phyloP scores from a whole-genome alignment of 345 rosid species.

The Toxicodendron radicans region DNA sequence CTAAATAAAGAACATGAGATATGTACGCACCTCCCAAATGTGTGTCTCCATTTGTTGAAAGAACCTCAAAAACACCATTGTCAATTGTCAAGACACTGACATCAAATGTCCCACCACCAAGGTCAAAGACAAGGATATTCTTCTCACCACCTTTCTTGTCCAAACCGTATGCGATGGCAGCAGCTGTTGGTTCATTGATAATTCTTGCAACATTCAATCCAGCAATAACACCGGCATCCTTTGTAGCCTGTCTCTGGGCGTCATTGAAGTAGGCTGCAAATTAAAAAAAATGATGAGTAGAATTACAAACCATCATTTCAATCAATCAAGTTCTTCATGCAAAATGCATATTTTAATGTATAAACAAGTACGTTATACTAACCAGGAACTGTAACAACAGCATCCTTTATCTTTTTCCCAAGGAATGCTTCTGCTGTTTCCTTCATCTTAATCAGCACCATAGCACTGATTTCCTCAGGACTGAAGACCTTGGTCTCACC shows the following conservation, averaged over 20 bases:
- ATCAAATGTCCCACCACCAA: conserved; percentile 99
- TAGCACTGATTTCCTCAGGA: conserved; percentile 96
- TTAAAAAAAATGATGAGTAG: conserved; percentile 10
- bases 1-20: neutral
- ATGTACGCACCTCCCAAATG: conserved; percentile 87
- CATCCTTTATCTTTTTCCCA: conserved; percentile 98
- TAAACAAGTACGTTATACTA: conserved; percentile 17
- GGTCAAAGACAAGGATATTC: conserved; percentile 97
- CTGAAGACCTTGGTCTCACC: conserved; percentile 95
- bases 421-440: conserved; percentile 98
- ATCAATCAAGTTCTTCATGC: neutral
- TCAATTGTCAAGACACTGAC: conserved; percentile 94
- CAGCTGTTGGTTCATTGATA: conserved; percentile 97
- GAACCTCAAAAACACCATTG: conserved; percentile 97
- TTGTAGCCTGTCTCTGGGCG: conserved; percentile 98
- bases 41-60: conserved; percentile 95
- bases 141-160: conserved; percentile 98
- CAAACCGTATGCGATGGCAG: conserved; percentile 96
- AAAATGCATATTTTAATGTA: neutral
- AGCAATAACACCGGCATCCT: conserved; percentile 94
- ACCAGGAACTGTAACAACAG: conserved; percentile 99
- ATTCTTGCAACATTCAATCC: conserved; percentile 97
- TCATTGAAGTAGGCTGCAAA: conserved; percentile 93
- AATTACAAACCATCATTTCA: neutral
- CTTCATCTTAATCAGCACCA: conserved; percentile 90